These are phyloP conservation scores for Amanita inopinata DNA, from an alignment of 768 basidiomycete species.

Conservation along the genomic window DNA sequence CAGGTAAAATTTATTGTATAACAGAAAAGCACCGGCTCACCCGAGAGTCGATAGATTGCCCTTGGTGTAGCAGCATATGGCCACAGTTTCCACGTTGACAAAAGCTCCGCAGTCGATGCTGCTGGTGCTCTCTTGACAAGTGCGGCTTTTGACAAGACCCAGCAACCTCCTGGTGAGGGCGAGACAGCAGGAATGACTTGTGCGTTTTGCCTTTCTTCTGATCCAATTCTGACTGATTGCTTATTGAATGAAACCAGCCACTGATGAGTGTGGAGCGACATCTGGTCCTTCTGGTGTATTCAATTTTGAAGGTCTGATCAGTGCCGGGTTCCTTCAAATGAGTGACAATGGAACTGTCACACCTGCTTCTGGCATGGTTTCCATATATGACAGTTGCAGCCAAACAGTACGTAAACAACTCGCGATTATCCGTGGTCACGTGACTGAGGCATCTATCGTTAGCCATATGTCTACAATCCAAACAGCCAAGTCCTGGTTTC, in stretches of 20 bases:
- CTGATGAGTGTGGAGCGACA: constrained; percentile 41
- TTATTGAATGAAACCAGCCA: constrained; percentile 12
- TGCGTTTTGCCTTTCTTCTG: constrained; percentile 11
- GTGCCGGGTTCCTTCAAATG: constrained; percentile 39
- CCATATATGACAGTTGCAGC: constrained; percentile 55
- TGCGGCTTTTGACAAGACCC: constrained; percentile 32
- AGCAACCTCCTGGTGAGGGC: constrained; percentile 42
- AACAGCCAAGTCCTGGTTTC: constrained; percentile 49
- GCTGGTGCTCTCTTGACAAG: constrained; percentile 22
- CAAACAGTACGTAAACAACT: constrained; percentile 51
- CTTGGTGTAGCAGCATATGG: constrained; percentile 80
- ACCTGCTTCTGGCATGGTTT: constrained; percentile 40
- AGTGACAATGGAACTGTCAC: constrained; percentile 24
- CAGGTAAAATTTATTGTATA: constrained; percentile 19
- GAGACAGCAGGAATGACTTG: constrained; percentile 31
- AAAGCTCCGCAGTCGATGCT: constrained; percentile 24
- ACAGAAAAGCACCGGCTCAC: too few species aligned
- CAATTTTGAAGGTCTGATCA: constrained; percentile 53
- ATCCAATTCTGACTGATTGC: not conserved
- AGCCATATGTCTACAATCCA: constrained; percentile 63
- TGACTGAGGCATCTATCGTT: not conserved
- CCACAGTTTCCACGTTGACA: constrained; percentile 51
- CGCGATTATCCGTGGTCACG: not conserved
- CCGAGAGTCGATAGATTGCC: constrained; percentile 36
- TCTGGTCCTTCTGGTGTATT: constrained; percentile 37